Base-by-base conservation (phyloP, 2,329 filamentous ascomycete species). In the Hymenoscyphus fraxineus region DNA sequence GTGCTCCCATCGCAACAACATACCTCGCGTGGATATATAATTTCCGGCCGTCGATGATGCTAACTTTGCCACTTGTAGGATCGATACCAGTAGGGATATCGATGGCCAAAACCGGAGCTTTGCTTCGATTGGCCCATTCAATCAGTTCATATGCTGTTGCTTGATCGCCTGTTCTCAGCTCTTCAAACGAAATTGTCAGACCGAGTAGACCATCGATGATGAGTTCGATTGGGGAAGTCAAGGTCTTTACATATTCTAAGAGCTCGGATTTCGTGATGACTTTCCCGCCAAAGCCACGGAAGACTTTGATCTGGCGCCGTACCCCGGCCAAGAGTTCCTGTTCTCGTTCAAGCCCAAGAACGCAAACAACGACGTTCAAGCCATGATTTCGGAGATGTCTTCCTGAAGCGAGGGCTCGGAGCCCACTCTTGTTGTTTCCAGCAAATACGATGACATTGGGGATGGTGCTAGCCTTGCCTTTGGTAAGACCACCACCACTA, bases 371-470 rank as follows among this genome's bases (percentile, higher is more conserved):
- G 44, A 96, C 88, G 63, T 92, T 89, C 62, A 92, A 81, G 22
- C 91, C 90, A 68, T 93, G 91, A 73, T 93, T 94, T 60, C 91
- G 87, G 9, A 98, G 83, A 75, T 98, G 93, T 4, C 95, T 87
- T 35, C 89, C 93, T 3, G 93, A 93, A 15, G 92, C 91, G 61
- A 98, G 83, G 2, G 93, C 92, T 65, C 94, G 85, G 44, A 91
- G 88, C 47, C 94, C 93, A 0, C 89, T 93, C 69, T 92, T 92
- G 77, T 97, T 94, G 76, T 97, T 98, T n/a, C 95, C 94, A 0
- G 92, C 93, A n/a, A 98, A 82, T 6, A 98, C 86, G 27, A 96
- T 87, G n/a, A 75, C 71, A 15, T 70, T 74, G n/a, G 71, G 66
- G 9, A 74, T 61, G 78, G 59, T 80, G 78, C 60, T 78, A 75